A percentile compares a stretch with the other conserved stretches of the same genome.
Evolutionary conservation across 78 protist species (phyloP).

Genomic region (Emiliania huxleyi): DNA sequence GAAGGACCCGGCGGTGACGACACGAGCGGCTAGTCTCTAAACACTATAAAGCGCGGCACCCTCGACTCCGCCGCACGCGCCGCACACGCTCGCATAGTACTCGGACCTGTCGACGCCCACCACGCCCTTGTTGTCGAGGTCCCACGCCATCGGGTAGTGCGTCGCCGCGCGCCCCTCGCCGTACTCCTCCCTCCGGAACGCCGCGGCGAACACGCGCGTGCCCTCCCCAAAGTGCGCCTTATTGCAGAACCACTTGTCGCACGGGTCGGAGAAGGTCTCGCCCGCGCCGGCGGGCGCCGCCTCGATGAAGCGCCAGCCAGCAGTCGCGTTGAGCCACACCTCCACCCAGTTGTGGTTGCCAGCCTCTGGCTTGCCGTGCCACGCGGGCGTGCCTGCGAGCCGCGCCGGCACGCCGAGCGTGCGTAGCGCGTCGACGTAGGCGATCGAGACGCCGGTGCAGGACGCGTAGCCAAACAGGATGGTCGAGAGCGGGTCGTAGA

Average conservation of each 20-base stretch:
- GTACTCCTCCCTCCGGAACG: neutral
- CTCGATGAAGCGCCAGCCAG: slow-evolving; percentile 29
- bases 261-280: slow-evolving; percentile 6
- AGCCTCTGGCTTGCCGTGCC: neutral
- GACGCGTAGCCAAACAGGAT: neutral
- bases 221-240: neutral
- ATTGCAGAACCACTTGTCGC: slow-evolving; percentile 39
- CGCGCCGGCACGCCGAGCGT: slow-evolving; percentile 33
- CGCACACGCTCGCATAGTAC: neutral
- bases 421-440: slow-evolving; percentile 36
- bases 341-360: slow-evolving; percentile 40
- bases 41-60: too few species aligned
- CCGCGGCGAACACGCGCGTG: neutral
- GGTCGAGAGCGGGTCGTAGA: neutral
- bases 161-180: neutral
- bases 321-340: neutral
- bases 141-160: slow-evolving; percentile 28
- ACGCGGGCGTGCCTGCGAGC: slow-evolving; percentile 33
- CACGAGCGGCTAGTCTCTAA: too few species aligned
- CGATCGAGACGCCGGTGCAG: slow-evolving; percentile 30
- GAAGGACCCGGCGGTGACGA: too few species aligned
- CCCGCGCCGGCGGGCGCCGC: slow-evolving; percentile 19
- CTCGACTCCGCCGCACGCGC: too few species aligned
- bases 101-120: neutral
- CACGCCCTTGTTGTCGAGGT: neutral